Base-by-base conservation (phyloP, 2,329 filamentous ascomycete species). In the Paecilomyces formosus region DNA sequence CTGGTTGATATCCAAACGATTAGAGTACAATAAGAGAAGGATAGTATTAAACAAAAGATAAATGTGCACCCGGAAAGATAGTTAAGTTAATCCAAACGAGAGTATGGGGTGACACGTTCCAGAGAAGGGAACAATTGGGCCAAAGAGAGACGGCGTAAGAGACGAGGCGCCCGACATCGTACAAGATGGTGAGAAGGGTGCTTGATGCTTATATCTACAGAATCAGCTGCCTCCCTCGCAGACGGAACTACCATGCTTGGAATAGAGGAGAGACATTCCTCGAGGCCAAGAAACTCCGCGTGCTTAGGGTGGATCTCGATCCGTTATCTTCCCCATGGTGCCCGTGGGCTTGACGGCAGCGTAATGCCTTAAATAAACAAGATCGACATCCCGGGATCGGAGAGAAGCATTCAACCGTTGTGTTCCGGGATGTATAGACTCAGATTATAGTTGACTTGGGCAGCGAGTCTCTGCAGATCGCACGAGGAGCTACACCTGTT, bases 1-100 rank as follows among this genome's bases (percentile, higher is more conserved):
- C 6, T 61, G 33, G 59, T 58, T 18, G 80, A 79, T 1, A 85
- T 18, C n/a, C 22, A 49, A 54, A 45, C 18, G 15, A 45, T 45
- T 45, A 45, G 4, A 45, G 39, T 45, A 45, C 11, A 31, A 31
- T 31, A 31, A 11, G 30, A 45, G 39, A 45, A 21, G 13, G 15
- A 15, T 6, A 9, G n/a, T 18, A 45, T 39, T 45, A 45, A 45
- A 45, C 39, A 45, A 45, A 45, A 45, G 18, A 8, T 18, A 45
- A 45, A 45, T 18, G n/a, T 21, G 39, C 15, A 21, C 39, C 39
- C 15, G 8, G 30, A 18, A 18, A 21, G n/a, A 21, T 18, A 7
- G 18, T 18, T 45, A 45, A 45, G 15, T 45, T 8, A 45, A 45
- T 45, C 9, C 39, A 45, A 45, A 45, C 15, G 39, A 45, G 39